Base-by-base conservation (phyloP, 140 eudicot genomes). In the Flaveria floridana region DNA sequence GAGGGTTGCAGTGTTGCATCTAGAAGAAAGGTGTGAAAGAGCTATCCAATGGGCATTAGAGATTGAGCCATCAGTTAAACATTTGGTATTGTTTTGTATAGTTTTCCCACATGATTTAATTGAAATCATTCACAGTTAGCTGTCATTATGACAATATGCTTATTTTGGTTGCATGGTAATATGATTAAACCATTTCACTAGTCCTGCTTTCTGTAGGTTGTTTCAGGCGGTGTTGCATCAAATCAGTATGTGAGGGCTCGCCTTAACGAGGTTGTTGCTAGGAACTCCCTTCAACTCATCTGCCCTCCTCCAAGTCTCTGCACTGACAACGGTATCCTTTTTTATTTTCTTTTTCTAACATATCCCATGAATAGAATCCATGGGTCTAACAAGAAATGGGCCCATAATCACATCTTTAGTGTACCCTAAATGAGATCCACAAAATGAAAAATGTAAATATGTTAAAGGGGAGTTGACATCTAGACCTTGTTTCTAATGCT, bases 281-380 rank as follows among this genome's bases (percentile, higher is more conserved):
- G 83, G 71, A 90, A 78, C 39, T 88, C 87, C 64, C 84, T 94
- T 75, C 82, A 90, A 66, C 95, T 94, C 69, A 83, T 94, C 58
- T 94, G 99, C 83, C 99, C 99, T 79, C 99, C 99, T 56, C 99
- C 99, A 65, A 84, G 89, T 81, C 99, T 94, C 81, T 94, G 99
- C 68, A 94, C 97, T 13, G 99, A 94, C 81, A 94, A 94, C 78
- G 99, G 99, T 89, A 75, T 73, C 15, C 23, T 64, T 6, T 59
- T 55, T 7, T n/a, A 4, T 55, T 55, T 19, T 8, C 4, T 13
- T 15, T 14, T 47, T 19, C 25, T 19, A 12, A 12, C 55, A 28
- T 3, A 20, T 39, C 57, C 16, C 14, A 14, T 21, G 51, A 28
- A 64, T 10, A 61, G 67, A 61, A 21, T 61, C 18, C 18, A 61